Evolutionary conservation across 768 basidiomycete genomes (phyloP).

Genomic region (Harrya chromipes): DNA sequence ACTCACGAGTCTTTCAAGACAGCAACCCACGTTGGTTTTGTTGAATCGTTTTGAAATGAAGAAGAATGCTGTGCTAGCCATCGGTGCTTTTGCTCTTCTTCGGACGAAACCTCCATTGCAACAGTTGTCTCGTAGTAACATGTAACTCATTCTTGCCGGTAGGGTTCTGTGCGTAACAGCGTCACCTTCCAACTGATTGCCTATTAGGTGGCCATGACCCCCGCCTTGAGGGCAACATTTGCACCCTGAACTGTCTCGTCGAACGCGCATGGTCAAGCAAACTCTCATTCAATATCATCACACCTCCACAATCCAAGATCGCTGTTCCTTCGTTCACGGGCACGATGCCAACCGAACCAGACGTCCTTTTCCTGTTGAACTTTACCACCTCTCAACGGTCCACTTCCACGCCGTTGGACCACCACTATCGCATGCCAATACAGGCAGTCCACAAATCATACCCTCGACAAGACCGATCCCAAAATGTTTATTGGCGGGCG

Average conservation of each 20-base stretch:
- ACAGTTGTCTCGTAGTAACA: constrained; percentile 25
- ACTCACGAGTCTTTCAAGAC: constrained; percentile 37
- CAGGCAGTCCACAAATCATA: constrained; percentile 88
- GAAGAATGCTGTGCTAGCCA: constrained; percentile 84
- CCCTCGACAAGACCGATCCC: constrained; percentile 95
- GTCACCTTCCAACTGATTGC: neutral
- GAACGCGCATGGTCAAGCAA: constrained; percentile 49
- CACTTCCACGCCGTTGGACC: constrained; percentile 94
- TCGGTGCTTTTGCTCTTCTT: constrained; percentile 70
- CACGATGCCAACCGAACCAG: constrained; percentile 39
- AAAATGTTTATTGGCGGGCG: constrained; percentile 94
- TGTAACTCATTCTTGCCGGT: constrained; percentile 83
- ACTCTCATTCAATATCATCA: constrained; percentile 58
- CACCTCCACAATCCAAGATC: constrained; percentile 42
- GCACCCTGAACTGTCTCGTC: constrained; percentile 62
- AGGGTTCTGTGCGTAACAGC: constrained; percentile 7
- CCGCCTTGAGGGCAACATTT: constrained; percentile 78
- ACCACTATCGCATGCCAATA: constrained; percentile 82
- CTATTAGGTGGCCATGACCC: constrained; percentile 83
- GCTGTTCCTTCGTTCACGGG: constrained; percentile 41
- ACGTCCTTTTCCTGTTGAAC: constrained; percentile 88
- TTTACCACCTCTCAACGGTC: constrained; percentile 84
- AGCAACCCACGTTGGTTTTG: constrained; percentile 72
- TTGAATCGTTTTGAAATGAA: constrained; percentile 95
- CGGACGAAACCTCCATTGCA: constrained; percentile 26